phyloP scores from a whole-genome alignment of 768 basidiomycete genomes.

The Trametes maxima region DNA sequence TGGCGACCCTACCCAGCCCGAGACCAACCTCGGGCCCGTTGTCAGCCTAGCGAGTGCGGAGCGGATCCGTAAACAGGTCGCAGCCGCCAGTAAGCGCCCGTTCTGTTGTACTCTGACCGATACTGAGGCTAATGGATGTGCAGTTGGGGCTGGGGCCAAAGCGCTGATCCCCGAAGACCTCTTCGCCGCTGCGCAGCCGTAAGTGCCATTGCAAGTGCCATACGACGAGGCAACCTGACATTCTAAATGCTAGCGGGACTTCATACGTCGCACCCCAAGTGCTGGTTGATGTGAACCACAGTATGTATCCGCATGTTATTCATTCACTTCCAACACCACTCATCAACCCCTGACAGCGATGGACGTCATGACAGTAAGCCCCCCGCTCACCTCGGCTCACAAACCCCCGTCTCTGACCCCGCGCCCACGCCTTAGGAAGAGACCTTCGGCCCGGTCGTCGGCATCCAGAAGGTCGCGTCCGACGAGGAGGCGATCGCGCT shows the following conservation, averaged over 20 bases:
- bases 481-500: conserved; percentile 88
- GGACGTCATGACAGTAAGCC: conserved; percentile 85
- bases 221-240: neutral
- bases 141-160: conserved; percentile 80
- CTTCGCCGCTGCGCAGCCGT: conserved; percentile 73
- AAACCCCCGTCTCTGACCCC: neutral
- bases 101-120: neutral
- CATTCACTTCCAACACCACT: neutral
- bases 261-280: conserved; percentile 93
- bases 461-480: conserved; percentile 86
- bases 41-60: conserved; percentile 86
- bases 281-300: conserved; percentile 84
- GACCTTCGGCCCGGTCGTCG: conserved; percentile 92
- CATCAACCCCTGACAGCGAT: conserved; percentile 53
- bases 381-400: neutral
- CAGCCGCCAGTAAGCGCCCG: conserved; percentile 69
- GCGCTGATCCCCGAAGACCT: conserved; percentile 67
- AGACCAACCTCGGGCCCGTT: conserved; percentile 90
- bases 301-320: conserved; percentile 48
- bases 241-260: conserved; percentile 54
- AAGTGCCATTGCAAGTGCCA: conserved; percentile 29
- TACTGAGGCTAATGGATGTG: neutral
- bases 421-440: conserved; percentile 55
- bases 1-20: conserved; percentile 76
- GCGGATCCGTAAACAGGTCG: conserved; percentile 83